Evolutionary conservation across 192 early-diverging fungal species (phyloP).

Genomic region (Umbelopsis sp.): DNA sequence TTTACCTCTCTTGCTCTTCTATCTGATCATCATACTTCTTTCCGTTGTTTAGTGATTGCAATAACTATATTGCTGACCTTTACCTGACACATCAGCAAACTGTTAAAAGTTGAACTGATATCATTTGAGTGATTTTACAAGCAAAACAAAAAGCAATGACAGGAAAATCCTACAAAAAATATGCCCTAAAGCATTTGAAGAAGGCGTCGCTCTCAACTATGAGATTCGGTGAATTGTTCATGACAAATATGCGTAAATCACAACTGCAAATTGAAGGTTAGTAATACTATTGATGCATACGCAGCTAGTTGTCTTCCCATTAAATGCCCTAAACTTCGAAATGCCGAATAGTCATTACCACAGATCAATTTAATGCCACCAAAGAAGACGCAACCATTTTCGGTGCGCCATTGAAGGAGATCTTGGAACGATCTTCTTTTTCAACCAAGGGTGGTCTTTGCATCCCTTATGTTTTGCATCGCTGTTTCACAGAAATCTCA

Average conservation of each 20-base stretch:
- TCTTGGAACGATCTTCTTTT: neutral
- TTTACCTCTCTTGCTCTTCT: neutral
- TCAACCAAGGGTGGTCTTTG: conserved; percentile 7
- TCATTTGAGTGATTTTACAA: too few species aligned
- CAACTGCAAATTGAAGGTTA: conserved; percentile 10
- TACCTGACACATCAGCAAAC: too few species aligned
- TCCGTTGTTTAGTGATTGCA: neutral
- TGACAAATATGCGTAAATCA: conserved; percentile 9
- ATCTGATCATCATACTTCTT: neutral
- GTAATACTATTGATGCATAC: too few species aligned
- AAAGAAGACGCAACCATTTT: neutral
- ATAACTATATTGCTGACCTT: too few species aligned
- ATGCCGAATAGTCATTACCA: neutral
- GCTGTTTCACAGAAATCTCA: conserved; percentile 5
- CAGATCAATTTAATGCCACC: neutral
- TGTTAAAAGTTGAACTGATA: too few species aligned
- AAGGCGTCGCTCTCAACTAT: neutral
- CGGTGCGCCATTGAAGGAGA: conserved; percentile 2
- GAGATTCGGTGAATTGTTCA: conserved; percentile 11
- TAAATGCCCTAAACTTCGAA: neutral
- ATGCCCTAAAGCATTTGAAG: neutral
- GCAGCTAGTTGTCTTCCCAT: neutral
- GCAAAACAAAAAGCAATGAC: too few species aligned
- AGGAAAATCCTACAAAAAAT: neutral
- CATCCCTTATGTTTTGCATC: conserved; percentile 9